Evolutionary conservation across 148 eudicot species (phyloP), one percentile per base, ranked within the genome.

Genomic region (Simmondsia chinensis): DNA sequence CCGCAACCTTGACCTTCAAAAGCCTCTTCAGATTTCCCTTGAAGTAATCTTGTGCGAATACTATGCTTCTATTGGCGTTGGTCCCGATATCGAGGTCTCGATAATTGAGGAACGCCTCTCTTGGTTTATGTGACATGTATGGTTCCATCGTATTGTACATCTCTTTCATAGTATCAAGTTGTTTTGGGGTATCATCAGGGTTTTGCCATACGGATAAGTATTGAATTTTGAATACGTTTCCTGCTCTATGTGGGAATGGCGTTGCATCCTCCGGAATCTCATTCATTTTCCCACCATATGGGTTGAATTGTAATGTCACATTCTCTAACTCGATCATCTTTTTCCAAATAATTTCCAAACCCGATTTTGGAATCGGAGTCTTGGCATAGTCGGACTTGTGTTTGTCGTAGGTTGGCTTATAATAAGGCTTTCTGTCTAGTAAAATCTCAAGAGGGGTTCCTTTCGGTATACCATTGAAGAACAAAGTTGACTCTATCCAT

Each of bases 201-300:
- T 37, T 54, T 3, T 9, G 3, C 69, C 72, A 72, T 7, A 28
- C 25, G 1, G 39, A 32, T 1, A 53, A 34, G 43, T 72, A 54
- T 40, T 72, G 70, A 7, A 72, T 63, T 15, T 63, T 67, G 59
- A 44, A 72, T 0, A 62, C 10, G 23, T 58, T 62, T 2, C 77
- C 61, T 2, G 43, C 56, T 13, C 73, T 27, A 20, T 66, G 77
- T 17, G 73, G 73, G 12, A 62, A 72, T 0, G 77, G 52, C 4
- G 64, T 40, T 3, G 15, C 62, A 17, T n/a, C 9, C 12, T 29
- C 43, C 0, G 59, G 55, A 4, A 66, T 29, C 12, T 61, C 32
- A 6, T 30, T 21, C 59, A 72, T 59, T 9, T 5, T 17, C 2
- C 69, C 74, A 1, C 65, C 69, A 2, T 58, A 69, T 2, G 69